Evolutionary conservation across 2,329 filamentous ascomycete species (phyloP), one percentile per base, ranked within the genome.

Genomic region (Mollisia scopiformis): DNA sequence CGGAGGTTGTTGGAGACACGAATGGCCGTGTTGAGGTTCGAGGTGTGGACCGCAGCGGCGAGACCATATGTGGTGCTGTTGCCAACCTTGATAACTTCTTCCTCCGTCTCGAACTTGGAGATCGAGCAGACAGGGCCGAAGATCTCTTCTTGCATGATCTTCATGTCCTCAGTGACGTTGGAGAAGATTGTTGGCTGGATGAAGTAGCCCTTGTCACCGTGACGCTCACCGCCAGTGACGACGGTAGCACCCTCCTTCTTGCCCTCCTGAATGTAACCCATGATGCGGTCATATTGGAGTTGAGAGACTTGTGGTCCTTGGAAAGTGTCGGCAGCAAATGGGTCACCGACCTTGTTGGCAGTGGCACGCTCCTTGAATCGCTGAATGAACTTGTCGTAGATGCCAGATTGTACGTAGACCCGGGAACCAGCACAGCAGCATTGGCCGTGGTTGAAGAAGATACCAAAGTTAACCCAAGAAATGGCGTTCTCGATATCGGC

Each of bases 141-240:
- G 75, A 91, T 90, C 76, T 91, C 88, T 75, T 90, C 87, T 77
- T 89, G 84, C 74, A 88, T 83, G 70, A 91, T 90, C 82, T 87
- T 89, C 87, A 90, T 90, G 75, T 90, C 83, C 64, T 87, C 82
- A 50, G 80, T 84, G 66, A 90, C 88, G 72, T 88, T 84, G 70
- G 84, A 84, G 82, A 91, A 90, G 78, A 91, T 88, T 68, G 88
- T 91, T 8, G 88, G 88, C 77, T 89, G 79, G 73, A 91, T 89
- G 80, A 89, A 91, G 80, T 86, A 90, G 58, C 87, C 87, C 77
- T 87, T 82, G 69, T 83, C 78, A 55, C 87, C 87, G 75, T 85
- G 84, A 71, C 87, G 86, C 71, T 84, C 84, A 72, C 88, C 88
- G 68, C 88, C 88, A 46, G 80, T 82, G 71, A 88, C 85, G 62